Evolutionary conservation across 1,139 yeast species (phyloP).

Genomic region (Kurtzmaniella quercitrusa): DNA sequence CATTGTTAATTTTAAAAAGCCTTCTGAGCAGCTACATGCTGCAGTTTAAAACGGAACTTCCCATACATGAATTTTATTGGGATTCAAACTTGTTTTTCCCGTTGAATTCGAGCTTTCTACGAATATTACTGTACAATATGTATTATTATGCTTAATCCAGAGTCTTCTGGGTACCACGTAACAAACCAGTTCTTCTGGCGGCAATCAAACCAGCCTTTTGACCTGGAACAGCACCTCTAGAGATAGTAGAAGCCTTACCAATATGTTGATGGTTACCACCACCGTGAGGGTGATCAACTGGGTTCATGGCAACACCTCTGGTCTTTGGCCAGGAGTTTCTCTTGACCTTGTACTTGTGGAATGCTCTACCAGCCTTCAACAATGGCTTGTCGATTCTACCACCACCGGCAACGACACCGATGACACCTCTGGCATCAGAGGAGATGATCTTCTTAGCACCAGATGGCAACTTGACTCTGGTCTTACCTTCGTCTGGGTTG

Average conservation of each 20-base stretch:
- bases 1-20: no score
- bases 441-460: conserved; percentile 97
- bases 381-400: conserved; percentile 99
- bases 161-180: conserved; percentile 95
- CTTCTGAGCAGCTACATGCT: no score
- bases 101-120: background rate
- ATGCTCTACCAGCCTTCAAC: conserved; percentile 99
- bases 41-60: no score
- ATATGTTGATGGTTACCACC: conserved; percentile 99
- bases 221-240: conserved; percentile 97
- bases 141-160: conserved; percentile 39
- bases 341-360: conserved; percentile 97
- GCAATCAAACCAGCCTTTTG: conserved; percentile 99
- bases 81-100: no score
- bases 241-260: conserved; percentile 97
- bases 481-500: conserved; percentile 98
- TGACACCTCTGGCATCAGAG: conserved; percentile 98
- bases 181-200: conserved; percentile 98
- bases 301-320: conserved; percentile 98
- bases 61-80: no score
- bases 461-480: conserved; percentile 98
- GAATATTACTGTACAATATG: conserved; percentile 7
- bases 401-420: conserved; percentile 99
- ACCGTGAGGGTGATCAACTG: conserved; percentile 98
- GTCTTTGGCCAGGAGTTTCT: conserved; percentile 98